Evolutionary conservation across 2,329 filamentous ascomycete species (phyloP).

Genomic region (Pezicula rhizophila): DNA sequence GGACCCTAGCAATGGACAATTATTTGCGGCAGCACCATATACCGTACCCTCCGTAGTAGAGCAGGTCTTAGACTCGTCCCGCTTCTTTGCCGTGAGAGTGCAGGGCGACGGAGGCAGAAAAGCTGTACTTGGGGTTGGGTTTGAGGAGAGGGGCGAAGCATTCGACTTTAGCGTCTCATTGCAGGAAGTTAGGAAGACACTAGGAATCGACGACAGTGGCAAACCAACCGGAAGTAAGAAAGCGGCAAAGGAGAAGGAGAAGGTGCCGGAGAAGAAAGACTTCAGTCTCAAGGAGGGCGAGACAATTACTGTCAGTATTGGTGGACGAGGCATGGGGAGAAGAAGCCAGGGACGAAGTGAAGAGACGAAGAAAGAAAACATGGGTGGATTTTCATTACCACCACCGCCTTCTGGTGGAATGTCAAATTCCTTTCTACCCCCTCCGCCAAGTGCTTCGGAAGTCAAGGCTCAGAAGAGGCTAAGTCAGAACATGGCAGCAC

Average conservation of each 20-base stretch:
- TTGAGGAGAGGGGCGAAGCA: slow-evolving; percentile 78
- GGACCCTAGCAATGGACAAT: slow-evolving; percentile 62
- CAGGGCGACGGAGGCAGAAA: slow-evolving; percentile 70
- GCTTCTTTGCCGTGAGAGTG: slow-evolving; percentile 81
- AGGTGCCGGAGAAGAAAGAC: slow-evolving; percentile 55
- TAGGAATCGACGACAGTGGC: slow-evolving; percentile 51
- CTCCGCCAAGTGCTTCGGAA: slow-evolving; percentile 58
- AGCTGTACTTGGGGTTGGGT: slow-evolving; percentile 76
- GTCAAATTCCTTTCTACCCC: slow-evolving; percentile 48
- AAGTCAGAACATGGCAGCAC: slow-evolving; percentile 44
- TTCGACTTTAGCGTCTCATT: slow-evolving; percentile 80
- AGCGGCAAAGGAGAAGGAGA: slow-evolving; percentile 29
- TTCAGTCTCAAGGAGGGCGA: slow-evolving; percentile 85
- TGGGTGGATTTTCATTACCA: slow-evolving; percentile 58
- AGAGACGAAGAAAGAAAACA: slow-evolving; percentile 11
- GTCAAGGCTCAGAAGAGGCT: slow-evolving; percentile 55
- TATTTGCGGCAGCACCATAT: slow-evolving; percentile 84
- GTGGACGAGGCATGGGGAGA: slow-evolving; percentile 38
- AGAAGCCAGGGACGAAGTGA: slow-evolving; percentile 19
- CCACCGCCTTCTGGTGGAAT: slow-evolving; percentile 45
- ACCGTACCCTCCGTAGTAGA: slow-evolving; percentile 60
- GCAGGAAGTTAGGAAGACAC: slow-evolving; percentile 68
- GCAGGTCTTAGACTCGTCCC: slow-evolving; percentile 69
- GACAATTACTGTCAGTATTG: slow-evolving; percentile 78
- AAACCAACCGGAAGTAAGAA: slow-evolving; percentile 22